Evolutionary conservation across 345 rosid species (phyloP).

Genomic region (Eucalyptus cloeziana): DNA sequence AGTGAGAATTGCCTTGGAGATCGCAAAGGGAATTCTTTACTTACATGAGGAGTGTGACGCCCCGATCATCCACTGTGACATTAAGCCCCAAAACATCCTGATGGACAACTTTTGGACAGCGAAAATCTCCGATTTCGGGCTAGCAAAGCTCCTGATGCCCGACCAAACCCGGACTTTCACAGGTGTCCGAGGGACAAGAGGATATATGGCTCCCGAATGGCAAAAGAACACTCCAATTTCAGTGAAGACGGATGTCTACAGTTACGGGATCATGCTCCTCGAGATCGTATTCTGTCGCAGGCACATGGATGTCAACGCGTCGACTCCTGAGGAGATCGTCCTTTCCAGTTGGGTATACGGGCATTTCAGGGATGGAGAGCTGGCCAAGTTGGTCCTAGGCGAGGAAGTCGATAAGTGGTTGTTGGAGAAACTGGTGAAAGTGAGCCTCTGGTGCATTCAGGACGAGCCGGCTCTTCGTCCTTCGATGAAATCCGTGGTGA

Average conservation of each 20-base stretch:
- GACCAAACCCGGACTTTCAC: not conserved
- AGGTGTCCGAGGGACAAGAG: not conserved
- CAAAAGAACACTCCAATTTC: not conserved
- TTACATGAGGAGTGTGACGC: not conserved
- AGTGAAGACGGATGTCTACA: not conserved
- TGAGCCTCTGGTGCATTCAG: not conserved
- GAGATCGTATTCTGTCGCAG: not conserved
- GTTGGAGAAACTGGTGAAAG: not conserved
- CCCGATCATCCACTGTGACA: not conserved
- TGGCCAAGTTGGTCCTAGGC: not conserved
- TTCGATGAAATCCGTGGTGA: not conserved
- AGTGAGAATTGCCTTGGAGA: not conserved
- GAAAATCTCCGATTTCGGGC: not conserved
- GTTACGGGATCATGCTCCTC: not conserved
- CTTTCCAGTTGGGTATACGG: not conserved
- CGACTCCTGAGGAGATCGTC: not conserved
- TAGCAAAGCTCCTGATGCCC: not conserved
- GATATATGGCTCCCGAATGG: not conserved
- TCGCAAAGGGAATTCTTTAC: not conserved
- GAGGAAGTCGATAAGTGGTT: not conserved
- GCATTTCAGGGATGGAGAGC: not conserved
- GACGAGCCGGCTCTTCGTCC: not conserved
- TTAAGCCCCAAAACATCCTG: not conserved
- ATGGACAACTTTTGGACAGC: not conserved
- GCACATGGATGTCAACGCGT: not conserved